Conservation (phyloP, 2,329 filamentous ascomycete genomes). For the Aaosphaeria pasadenensis region DNA sequence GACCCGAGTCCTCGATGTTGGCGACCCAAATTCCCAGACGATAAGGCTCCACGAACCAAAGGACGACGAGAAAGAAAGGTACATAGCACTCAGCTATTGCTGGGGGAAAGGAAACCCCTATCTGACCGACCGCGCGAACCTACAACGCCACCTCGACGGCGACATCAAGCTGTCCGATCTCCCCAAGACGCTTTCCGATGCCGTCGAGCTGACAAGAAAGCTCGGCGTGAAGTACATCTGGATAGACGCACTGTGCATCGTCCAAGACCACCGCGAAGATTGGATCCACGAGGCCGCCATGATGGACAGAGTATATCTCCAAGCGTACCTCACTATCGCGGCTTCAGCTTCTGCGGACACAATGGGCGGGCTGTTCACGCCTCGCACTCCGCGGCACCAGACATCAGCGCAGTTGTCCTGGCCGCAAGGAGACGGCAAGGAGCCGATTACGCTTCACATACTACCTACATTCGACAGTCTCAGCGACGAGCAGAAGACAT, state of each 20-base stretch:
- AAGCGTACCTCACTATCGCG: constrained; percentile 2
- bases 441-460: neutral
- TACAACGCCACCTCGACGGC: neutral
- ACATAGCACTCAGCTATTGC: constrained; percentile 2
- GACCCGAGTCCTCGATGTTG: constrained; percentile 2
- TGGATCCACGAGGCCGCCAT: constrained; percentile 2
- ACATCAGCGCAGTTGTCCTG: neutral
- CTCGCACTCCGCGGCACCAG: neutral
- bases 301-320: constrained; percentile 2
- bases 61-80: neutral
- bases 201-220: constrained; percentile 5
- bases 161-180: constrained; percentile 1
- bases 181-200: constrained; percentile 4
- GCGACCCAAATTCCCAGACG: neutral
- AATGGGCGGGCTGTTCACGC: constrained; percentile 1
- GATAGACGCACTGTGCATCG: constrained; percentile 14
- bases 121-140: neutral
- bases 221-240: constrained; percentile 12
- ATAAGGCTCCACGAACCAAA: constrained; percentile 1
- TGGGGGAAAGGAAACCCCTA: constrained; percentile 4
- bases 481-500: neutral
- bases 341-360: constrained; percentile 2
- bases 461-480: neutral
- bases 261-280: constrained; percentile 5
- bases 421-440: neutral